Percentiles rank a stretch among this genome's conserved stretches.
phyloP scores from a whole-genome alignment of 345 rosid genomes.

The Cardamine occulta region DNA sequence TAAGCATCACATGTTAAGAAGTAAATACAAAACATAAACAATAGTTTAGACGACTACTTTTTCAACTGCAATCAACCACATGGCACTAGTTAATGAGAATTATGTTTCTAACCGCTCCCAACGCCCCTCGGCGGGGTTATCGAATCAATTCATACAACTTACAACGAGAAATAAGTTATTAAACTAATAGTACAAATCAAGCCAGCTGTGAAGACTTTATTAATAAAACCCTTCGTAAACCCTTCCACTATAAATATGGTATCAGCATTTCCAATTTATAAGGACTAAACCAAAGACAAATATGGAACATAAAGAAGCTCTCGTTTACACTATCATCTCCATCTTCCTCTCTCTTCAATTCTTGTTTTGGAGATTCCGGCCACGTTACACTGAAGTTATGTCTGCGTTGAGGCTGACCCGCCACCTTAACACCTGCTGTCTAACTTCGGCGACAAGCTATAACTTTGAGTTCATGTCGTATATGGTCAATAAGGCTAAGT shows the following conservation, averaged over 20 bases:
- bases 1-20: background rate
- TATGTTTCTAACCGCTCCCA: background rate
- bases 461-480: conserved; percentile 60
- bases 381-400: background rate
- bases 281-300: background rate
- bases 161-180: background rate
- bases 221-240: background rate
- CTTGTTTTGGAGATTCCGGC: conserved; percentile 22
- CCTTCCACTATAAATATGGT: background rate
- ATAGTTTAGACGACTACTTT: background rate
- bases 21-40: conserved; percentile 5
- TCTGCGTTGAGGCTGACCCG: background rate
- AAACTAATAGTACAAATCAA: background rate
- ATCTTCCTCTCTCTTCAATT: conserved; percentile 1
- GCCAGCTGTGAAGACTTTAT: background rate
- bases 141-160: background rate
- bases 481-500: conserved; percentile 57
- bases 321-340: conserved; percentile 27
- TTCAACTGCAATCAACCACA: conserved; percentile 3
- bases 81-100: conserved; percentile 1
- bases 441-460: background rate
- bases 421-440: background rate
- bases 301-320: conserved; percentile 11
- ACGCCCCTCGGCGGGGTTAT: background rate
- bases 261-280: background rate